Percentiles rank a stretch among this genome's conserved stretches.
Evolutionary conservation across 495 filamentous ascomycete genomes (phyloP).

Genomic region (Xylaria palmicola): DNA sequence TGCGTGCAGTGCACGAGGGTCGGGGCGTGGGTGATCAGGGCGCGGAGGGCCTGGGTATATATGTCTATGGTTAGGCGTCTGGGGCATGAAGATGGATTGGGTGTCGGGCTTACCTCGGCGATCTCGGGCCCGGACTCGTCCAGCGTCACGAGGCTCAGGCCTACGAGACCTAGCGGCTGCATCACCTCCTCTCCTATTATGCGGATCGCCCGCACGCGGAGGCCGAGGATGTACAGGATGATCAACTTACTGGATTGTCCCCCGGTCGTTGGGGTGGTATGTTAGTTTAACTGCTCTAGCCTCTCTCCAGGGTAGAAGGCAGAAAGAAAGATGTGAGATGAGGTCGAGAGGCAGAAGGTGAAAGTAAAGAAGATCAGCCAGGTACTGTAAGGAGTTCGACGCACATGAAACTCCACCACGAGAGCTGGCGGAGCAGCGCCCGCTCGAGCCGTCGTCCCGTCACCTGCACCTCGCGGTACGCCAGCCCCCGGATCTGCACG

Average conservation of each 20-base stretch:
- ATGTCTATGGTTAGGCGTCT: neutral
- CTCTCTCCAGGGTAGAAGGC: neutral
- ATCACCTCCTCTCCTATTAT: conserved; percentile 70
- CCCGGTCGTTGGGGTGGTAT: no score
- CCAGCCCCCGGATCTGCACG: conserved; percentile 58
- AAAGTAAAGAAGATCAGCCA: neutral
- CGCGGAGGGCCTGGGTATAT: conserved; percentile 27
- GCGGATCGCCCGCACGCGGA: conserved; percentile 63
- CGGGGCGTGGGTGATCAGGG: conserved; percentile 49
- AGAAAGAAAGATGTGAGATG: neutral
- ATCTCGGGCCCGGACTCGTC: conserved; percentile 64
- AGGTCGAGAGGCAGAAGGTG: neutral
- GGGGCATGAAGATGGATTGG: neutral
- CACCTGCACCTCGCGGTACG: conserved; percentile 63
- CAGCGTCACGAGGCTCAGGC: conserved; percentile 64
- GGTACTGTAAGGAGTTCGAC: no score
- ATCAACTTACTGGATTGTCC: conserved; percentile 57
- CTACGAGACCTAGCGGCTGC: conserved; percentile 62
- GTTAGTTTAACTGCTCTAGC: conserved; percentile 1
- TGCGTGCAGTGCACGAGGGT: conserved; percentile 79
- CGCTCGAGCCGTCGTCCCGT: conserved; percentile 70
- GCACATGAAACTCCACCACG: conserved; percentile 64
- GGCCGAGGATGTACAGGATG: conserved; percentile 60
- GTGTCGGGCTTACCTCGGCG: conserved; percentile 36
- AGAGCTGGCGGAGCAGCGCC: conserved; percentile 65